Evolutionary conservation across 345 rosid species (phyloP).

Genomic region (thale cress (Arabidopsis thaliana)): TAIR10.1 NC_003074.8:9679001-9679500

Average conservation of each 20-base stretch:
- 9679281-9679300: conserved; percentile 81
- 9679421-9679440: conserved; percentile 64
- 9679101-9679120: conserved; percentile 99
- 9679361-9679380: conserved; percentile 18
- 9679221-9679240: conserved; percentile 97
- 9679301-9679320: conserved; percentile 59
- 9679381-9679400: neutral
- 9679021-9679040: conserved; percentile 99
- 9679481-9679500: conserved; percentile 7
- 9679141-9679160: conserved; percentile 3
- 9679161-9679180: neutral
- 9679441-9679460: conserved; percentile 69
- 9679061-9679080: conserved; percentile 96
- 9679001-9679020: conserved; percentile 62
- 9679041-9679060: conserved; percentile 96
- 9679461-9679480: neutral
- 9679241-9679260: conserved; percentile 98
- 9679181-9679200: conserved; percentile 10
- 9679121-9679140: conserved; percentile 86
- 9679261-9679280: conserved; percentile 97
- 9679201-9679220: no score
- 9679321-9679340: neutral
- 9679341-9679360: neutral
- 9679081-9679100: conserved; percentile 97
- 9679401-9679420: conserved; percentile 58